Percentiles rank a stretch among this genome's conserved stretches.
Conservation (phyloP, 805 yeast genomes). For the Kazachstania taianensis region DNA sequence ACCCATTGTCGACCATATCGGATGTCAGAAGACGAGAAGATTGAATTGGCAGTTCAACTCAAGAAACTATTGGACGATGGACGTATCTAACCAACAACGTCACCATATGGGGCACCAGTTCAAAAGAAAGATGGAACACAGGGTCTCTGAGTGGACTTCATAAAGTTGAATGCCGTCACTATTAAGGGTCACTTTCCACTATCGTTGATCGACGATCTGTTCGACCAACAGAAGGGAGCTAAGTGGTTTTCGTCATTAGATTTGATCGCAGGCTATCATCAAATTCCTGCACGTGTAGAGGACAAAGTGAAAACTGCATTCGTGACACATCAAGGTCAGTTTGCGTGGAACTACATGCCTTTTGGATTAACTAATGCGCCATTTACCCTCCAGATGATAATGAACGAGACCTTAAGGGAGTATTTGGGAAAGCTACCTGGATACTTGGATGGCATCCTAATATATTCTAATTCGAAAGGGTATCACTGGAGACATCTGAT, state of each 20-base stretch:
- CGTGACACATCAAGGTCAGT: no score
- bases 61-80: not conserved
- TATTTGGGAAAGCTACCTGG: no score
- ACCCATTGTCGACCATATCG: not conserved
- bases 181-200: conserved; percentile 5
- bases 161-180: conserved; percentile 5
- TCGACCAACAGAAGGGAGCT: not conserved
- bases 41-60: not conserved
- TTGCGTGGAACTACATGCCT: no score
- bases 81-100: not conserved
- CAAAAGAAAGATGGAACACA: conserved; percentile 1
- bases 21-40: not conserved
- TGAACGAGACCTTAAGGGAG: no score
- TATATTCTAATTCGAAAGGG: no score
- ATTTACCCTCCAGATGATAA: no score
- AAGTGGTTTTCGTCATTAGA: conserved; percentile 5
- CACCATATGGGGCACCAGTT: no score
- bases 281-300: no score
- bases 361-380: no score
- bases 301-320: no score
- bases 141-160: conserved; percentile 7
- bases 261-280: conserved; percentile 11
- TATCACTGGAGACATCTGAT: no score
- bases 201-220: conserved; percentile 2
- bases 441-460: no score